Evolutionary conservation across 2,329 filamentous ascomycete genomes (phyloP).

Genomic region (Lasiodiplodia hormozganensis): DNA sequence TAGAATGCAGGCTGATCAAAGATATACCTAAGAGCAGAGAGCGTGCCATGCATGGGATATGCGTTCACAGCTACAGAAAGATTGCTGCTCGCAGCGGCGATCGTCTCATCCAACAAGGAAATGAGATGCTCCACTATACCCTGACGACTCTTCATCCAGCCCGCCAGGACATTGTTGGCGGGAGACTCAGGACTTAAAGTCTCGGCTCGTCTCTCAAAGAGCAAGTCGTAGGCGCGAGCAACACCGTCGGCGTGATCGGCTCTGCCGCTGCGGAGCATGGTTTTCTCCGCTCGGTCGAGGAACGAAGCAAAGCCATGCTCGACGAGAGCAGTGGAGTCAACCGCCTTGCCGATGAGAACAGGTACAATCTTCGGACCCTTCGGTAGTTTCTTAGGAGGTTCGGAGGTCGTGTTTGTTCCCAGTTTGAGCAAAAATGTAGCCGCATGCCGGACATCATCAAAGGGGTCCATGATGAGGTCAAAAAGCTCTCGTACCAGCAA

Average conservation of each 20-base stretch:
- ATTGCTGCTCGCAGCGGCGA: slow-evolving; percentile 68
- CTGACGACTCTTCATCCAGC: slow-evolving; percentile 17
- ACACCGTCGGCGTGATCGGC: slow-evolving; percentile 94
- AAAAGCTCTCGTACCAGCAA: slow-evolving; percentile 68
- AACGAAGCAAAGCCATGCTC: slow-evolving; percentile 36
- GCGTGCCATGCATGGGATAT: slow-evolving; percentile 54
- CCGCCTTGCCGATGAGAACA: not conserved
- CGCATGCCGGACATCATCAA: slow-evolving; percentile 81
- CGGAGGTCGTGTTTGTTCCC: slow-evolving; percentile 26
- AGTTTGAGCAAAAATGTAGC: slow-evolving; percentile 55
- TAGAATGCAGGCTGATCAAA: slow-evolving; percentile 51
- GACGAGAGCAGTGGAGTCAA: not conserved
- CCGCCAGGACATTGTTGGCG: not conserved
- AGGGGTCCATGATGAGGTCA: slow-evolving; percentile 86
- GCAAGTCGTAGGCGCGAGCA: slow-evolving; percentile 75
- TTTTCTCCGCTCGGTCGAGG: slow-evolving; percentile 53
- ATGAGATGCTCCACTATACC: slow-evolving; percentile 66
- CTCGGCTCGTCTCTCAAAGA: slow-evolving; percentile 54
- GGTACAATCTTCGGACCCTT: slow-evolving; percentile 7
- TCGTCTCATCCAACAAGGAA: slow-evolving; percentile 67
- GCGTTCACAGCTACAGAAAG: slow-evolving; percentile 66
- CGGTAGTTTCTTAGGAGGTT: not conserved
- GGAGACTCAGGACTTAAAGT: not conserved
- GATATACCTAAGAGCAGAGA: slow-evolving; percentile 55
- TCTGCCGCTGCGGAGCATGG: slow-evolving; percentile 75